Percentiles rank a stretch among this genome's conserved stretches.
phyloP scores from a whole-genome alignment of 2,329 filamentous ascomycete genomes.

The Xylariaceae sp. region DNA sequence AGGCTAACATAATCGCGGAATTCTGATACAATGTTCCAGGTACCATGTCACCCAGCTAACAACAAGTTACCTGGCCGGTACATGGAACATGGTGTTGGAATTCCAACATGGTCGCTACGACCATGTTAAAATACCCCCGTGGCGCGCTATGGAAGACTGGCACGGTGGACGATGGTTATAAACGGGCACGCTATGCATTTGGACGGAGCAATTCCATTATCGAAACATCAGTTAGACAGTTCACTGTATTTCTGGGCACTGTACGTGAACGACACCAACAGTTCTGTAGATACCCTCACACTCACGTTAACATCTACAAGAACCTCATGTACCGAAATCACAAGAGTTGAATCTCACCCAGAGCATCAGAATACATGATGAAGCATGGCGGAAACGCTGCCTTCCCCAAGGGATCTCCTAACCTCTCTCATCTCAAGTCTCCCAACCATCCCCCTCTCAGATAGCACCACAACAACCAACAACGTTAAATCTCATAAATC shows the following conservation, averaged over 20 bases:
- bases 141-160: too few species aligned
- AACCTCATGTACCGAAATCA: not conserved
- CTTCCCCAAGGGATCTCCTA: slow-evolving; percentile 44
- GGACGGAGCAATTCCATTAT: not conserved
- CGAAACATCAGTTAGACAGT: not conserved
- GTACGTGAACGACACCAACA: too few species aligned
- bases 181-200: not conserved
- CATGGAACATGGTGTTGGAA: too few species aligned
- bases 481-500: slow-evolving; percentile 14
- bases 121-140: too few species aligned
- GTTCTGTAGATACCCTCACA: not conserved
- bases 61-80: too few species aligned
- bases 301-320: not conserved
- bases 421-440: slow-evolving; percentile 47
- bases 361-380: not conserved
- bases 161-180: too few species aligned
- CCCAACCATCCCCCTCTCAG: slow-evolving; percentile 28
- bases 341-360: not conserved
- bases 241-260: not conserved
- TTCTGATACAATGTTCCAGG: too few species aligned
- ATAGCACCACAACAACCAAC: slow-evolving; percentile 18
- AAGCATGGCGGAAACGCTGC: slow-evolving; percentile 29
- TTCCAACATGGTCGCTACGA: too few species aligned
- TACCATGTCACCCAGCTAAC: too few species aligned
- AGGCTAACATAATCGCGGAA: too few species aligned